These are phyloP conservation scores for Austroboletus festivus DNA, from an alignment of 768 basidiomycete species.

Conservation along the genomic window DNA sequence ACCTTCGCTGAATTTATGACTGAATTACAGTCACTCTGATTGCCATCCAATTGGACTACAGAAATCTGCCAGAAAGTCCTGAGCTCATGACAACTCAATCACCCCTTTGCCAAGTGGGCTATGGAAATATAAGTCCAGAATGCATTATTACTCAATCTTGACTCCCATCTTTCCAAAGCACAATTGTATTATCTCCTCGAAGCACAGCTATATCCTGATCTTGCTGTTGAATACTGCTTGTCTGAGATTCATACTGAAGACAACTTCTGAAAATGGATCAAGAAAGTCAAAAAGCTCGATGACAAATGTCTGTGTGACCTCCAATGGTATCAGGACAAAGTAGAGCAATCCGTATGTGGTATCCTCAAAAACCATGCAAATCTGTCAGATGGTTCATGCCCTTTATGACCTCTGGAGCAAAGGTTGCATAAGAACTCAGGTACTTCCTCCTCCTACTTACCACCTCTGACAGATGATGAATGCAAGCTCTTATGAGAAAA, in stretches of 20 bases:
- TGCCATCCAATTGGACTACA: slow-evolving; percentile 2
- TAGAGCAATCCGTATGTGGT: neutral
- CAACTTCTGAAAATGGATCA: neutral
- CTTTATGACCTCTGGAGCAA: neutral
- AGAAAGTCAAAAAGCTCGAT: neutral
- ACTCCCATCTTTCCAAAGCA: neutral
- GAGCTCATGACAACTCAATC: neutral
- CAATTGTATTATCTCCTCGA: neutral
- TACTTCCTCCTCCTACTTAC: neutral
- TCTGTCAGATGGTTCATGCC: neutral
- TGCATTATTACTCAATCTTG: neutral
- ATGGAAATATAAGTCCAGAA: slow-evolving; percentile 2
- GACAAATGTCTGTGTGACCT: neutral
- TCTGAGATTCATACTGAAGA: neutral
- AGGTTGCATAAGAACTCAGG: too few relatives aligned
- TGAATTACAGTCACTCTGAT: neutral
- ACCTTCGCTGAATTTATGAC: slow-evolving; percentile 4
- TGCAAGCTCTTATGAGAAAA: slow-evolving; percentile 7
- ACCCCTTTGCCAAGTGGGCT: slow-evolving; percentile 1
- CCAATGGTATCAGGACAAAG: neutral
- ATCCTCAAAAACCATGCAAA: neutral
- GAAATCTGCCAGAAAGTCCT: neutral
- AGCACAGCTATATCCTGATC: neutral
- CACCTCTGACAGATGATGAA: slow-evolving; percentile 10
- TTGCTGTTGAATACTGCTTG: neutral